Evolutionary conservation across 306 rosid species (phyloP).

Genomic region (Prunus padus): DNA sequence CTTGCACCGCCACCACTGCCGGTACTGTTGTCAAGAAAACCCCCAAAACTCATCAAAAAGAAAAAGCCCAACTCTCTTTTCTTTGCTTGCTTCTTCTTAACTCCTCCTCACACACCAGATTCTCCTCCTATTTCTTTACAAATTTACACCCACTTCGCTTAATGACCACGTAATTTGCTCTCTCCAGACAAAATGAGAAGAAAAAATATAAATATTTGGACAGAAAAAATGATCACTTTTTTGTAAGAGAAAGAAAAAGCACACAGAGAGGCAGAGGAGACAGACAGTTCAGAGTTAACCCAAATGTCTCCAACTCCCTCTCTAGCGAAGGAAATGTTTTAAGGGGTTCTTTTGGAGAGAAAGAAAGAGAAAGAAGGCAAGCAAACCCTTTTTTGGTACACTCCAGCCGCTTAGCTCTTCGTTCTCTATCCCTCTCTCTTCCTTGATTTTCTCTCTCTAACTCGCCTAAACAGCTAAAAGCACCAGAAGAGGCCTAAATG

Average conservation of each 20-base stretch:
- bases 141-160: neutral
- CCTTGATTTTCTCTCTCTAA: slow-evolving; percentile 11
- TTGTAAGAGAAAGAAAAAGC: neutral
- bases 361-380: slow-evolving; percentile 68
- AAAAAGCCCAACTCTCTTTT: neutral
- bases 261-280: slow-evolving; percentile 44
- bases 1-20: slow-evolving; percentile 60
- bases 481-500: slow-evolving; percentile 23
- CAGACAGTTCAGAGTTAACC: slow-evolving; percentile 40
- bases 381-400: slow-evolving; percentile 14
- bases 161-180: neutral
- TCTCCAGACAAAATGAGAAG: neutral
- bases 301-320: slow-evolving; percentile 61
- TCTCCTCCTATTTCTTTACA: neutral
- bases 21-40: slow-evolving; percentile 66
- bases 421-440: slow-evolving; percentile 58
- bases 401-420: slow-evolving; percentile 50
- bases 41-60: slow-evolving; percentile 96
- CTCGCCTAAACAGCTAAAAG: neutral
- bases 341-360: slow-evolving; percentile 33
- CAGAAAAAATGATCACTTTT: neutral
- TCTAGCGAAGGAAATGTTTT: slow-evolving; percentile 15
- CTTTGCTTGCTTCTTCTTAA: neutral
- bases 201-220: neutral
- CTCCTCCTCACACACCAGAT: neutral